Evolutionary conservation across 2,329 filamentous ascomycete species (phyloP).

Genomic region (Fusarium chaquense): DNA sequence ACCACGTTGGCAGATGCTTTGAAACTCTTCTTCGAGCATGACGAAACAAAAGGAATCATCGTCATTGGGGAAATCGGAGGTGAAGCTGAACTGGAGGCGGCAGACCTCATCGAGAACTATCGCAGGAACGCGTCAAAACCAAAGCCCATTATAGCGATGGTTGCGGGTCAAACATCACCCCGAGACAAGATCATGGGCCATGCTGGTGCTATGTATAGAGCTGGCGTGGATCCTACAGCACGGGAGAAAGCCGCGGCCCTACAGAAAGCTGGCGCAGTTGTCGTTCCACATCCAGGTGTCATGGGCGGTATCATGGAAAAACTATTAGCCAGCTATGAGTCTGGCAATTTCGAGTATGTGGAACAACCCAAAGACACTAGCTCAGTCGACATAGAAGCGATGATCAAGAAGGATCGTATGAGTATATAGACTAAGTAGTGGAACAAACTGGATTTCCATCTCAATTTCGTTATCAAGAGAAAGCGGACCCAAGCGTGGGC

Average conservation of each 20-base stretch:
- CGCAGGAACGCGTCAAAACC: slow-evolving; percentile 64
- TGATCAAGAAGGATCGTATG: background rate
- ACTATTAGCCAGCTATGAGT: slow-evolving; percentile 40
- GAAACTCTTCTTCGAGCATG: slow-evolving; percentile 73
- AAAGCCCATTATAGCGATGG: slow-evolving; percentile 73
- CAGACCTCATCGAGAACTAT: slow-evolving; percentile 78
- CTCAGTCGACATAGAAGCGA: background rate
- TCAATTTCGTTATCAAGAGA: too few relatives aligned
- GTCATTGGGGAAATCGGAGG: slow-evolving; percentile 80
- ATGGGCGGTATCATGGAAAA: slow-evolving; percentile 54
- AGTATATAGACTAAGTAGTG: background rate
- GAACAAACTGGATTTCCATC: background rate
- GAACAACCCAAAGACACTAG: background rate
- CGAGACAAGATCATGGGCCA: slow-evolving; percentile 76
- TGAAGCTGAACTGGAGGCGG: slow-evolving; percentile 75
- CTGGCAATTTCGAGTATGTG: background rate
- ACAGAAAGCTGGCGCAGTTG: slow-evolving; percentile 51
- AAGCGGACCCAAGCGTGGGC: too few relatives aligned
- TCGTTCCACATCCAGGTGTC: slow-evolving; percentile 55
- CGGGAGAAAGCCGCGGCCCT: slow-evolving; percentile 52
- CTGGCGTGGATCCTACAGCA: slow-evolving; percentile 49
- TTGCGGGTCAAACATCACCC: slow-evolving; percentile 73
- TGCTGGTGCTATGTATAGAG: slow-evolving; percentile 70
- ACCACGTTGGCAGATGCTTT: slow-evolving; percentile 79
- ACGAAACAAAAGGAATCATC: slow-evolving; percentile 77